A percentile compares a stretch with the other conserved stretches of the same genome.
These are phyloP conservation scores for Erigeron philadelphicus DNA, from an alignment of 140 eudicot species.

Conservation along the genomic window DNA sequence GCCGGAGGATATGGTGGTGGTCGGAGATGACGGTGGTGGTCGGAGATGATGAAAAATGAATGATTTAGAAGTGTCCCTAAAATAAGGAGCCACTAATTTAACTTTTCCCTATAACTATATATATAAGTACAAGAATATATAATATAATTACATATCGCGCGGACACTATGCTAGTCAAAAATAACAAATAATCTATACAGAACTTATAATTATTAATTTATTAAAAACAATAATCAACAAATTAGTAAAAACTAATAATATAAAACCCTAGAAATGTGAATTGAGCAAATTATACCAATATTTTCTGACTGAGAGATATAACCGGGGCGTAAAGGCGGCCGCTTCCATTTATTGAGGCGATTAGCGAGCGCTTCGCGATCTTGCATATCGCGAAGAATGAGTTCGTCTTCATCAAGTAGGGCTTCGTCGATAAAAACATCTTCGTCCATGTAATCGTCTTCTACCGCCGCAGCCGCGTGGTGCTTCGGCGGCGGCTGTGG, in stretches of 20 bases:
- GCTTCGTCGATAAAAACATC: constrained; percentile 67
- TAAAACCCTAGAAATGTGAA: constrained; percentile 31
- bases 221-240: no score
- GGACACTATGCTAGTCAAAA: no score
- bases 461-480: constrained; percentile 35
- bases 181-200: no score
- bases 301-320: constrained; percentile 45
- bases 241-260: neutral
- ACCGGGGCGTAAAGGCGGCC: constrained; percentile 43
- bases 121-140: no score
- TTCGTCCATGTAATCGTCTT: constrained; percentile 77
- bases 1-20: no score
- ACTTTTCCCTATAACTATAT: no score
- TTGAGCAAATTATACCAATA: constrained; percentile 39
- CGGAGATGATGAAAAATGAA: no score
- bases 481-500: constrained; percentile 53
- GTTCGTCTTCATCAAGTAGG: constrained; percentile 58
- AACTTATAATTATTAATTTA: no score
- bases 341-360: constrained; percentile 75
- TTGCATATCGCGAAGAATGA: constrained; percentile 58
- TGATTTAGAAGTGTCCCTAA: no score
- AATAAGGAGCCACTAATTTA: no score
- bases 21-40: no score
- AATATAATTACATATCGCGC: no score
- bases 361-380: constrained; percentile 55